Conservation (phyloP, 495 filamentous ascomycete species). For the Bacidia rubella region DNA sequence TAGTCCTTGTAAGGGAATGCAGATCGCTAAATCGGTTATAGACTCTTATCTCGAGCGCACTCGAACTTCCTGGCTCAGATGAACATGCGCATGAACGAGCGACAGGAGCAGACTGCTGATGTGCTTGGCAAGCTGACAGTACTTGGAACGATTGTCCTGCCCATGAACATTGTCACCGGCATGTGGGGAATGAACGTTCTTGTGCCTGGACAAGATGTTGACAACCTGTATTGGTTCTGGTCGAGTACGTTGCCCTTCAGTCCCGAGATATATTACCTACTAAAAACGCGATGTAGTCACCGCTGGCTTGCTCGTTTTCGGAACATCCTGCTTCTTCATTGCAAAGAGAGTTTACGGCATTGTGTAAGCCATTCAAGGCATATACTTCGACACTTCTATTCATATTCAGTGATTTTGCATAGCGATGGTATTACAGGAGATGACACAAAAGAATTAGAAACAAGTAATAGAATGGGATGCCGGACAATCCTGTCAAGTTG, state of each 20-base stretch:
- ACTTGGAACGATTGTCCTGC: conserved; percentile 88
- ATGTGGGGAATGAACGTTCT: conserved; percentile 99
- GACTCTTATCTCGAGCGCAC: conserved; percentile 82
- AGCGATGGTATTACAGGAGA: too few species aligned
- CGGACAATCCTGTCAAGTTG: too few species aligned
- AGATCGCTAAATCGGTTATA: conserved; percentile 28
- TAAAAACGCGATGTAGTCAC: conserved; percentile 41
- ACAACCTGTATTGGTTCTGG: conserved; percentile 51
- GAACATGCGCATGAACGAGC: conserved; percentile 95
- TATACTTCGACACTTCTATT: too few species aligned
- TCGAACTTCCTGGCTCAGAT: conserved; percentile 90
- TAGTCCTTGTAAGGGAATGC: not conserved
- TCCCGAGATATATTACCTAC: conserved; percentile 1
- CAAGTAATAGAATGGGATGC: too few species aligned
- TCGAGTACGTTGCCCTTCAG: conserved; percentile 30
- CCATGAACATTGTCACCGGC: conserved; percentile 96
- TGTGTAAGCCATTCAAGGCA: conserved; percentile 30
- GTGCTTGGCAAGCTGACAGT: conserved; percentile 92
- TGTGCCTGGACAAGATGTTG: conserved; percentile 74
- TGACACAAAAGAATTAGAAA: too few species aligned
- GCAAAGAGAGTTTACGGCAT: conserved; percentile 69
- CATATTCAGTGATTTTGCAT: too few species aligned
- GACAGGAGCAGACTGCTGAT: conserved; percentile 88
- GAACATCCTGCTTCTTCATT: conserved; percentile 59
- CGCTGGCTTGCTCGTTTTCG: conserved; percentile 61